Base-by-base conservation (phyloP, 2,329 filamentous ascomycete species). In the Bisporella sp. region DNA sequence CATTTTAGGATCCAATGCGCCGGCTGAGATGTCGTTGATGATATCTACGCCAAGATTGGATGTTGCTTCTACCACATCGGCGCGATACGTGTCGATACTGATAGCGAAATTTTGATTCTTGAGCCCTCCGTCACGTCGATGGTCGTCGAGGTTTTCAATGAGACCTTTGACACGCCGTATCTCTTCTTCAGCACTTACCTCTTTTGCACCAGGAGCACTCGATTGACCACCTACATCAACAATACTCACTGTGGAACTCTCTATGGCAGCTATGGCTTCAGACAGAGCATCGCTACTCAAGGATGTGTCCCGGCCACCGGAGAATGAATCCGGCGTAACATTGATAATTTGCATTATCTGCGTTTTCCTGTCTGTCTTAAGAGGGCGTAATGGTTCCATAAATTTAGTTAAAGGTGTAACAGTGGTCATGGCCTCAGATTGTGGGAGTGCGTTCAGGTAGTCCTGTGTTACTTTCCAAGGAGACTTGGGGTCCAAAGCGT, bases 251-350 rank as follows among this genome's bases (percentile, higher is more conserved):
- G 91, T 90, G 6, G 28, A 29, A 73, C 69, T 12, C 91, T 75
- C 1, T 79, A 85, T 9, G 11, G 40, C 40, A 7, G 48, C 50
- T 7, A 47, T 37, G n/a, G 43, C 30, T 28, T 35, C 33, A 28
- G 37, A 73, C 64, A 9, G 28, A 31, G 12, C 31, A 28, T 62
- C 41, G 66, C 90, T 79, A 6, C 73, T 63, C 6, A 90, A 90
- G n/a, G 8, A 8, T 8, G n/a, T 8, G 8, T 8, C 35, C 8
- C 35, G 35, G 48, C 90, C 92, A 64, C 97, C 91, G 1, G 92
- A 97, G 72, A 99, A 99, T 7, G 92, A 97, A 70, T 99, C 92
- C 0, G 92, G 92, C 0, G 93, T 97, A 47, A 95, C 72, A 68
- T 99, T 99, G 43, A 97, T 75, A 56, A 99, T 95, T 49, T 87